Evolutionary conservation across 192 early-diverging fungal species (phyloP).

Genomic region (Nowakowskiella sp.): DNA sequence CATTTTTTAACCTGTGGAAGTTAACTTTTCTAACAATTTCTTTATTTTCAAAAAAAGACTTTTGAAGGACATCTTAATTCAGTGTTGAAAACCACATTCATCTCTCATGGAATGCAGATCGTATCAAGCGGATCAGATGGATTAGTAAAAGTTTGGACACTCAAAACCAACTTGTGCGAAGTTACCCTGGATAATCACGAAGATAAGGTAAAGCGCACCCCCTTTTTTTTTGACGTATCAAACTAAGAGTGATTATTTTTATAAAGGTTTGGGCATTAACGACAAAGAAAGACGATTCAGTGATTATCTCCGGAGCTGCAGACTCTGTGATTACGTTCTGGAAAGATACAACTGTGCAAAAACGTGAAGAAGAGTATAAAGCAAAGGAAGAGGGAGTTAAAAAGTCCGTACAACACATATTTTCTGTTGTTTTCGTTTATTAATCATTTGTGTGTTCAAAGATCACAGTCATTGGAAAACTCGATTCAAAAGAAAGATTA

Average conservation of each 20-base stretch:
- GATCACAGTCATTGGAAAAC: constrained; percentile 89
- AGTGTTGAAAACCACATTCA: constrained; percentile 75
- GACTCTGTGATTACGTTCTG: constrained; percentile 88
- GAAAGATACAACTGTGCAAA: constrained; percentile 84
- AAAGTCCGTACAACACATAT: constrained; percentile 5
- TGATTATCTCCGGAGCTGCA: constrained; percentile 82
- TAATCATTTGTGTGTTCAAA: constrained; percentile 24
- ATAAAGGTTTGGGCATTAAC: constrained; percentile 78
- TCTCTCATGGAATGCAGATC: constrained; percentile 82
- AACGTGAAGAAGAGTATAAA: constrained; percentile 64
- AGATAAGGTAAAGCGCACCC: constrained; percentile 50
- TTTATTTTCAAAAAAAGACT: constrained; percentile 36
- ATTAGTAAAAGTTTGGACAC: constrained; percentile 93
- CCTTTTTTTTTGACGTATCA: background rate
- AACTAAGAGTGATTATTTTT: constrained; percentile 8
- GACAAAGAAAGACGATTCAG: constrained; percentile 51
- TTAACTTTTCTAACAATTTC: constrained; percentile 15
- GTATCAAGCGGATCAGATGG: constrained; percentile 85
- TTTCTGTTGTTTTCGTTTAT: background rate
- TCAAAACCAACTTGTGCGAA: constrained; percentile 83
- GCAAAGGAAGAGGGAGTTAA: constrained; percentile 48
- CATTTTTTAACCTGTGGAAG: background rate
- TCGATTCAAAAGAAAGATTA: constrained; percentile 83
- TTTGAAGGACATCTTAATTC: constrained; percentile 98
- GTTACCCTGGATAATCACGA: constrained; percentile 89